Evolutionary conservation across 768 basidiomycete species (phyloP).

Genomic region (Termitomyces sp.): DNA sequence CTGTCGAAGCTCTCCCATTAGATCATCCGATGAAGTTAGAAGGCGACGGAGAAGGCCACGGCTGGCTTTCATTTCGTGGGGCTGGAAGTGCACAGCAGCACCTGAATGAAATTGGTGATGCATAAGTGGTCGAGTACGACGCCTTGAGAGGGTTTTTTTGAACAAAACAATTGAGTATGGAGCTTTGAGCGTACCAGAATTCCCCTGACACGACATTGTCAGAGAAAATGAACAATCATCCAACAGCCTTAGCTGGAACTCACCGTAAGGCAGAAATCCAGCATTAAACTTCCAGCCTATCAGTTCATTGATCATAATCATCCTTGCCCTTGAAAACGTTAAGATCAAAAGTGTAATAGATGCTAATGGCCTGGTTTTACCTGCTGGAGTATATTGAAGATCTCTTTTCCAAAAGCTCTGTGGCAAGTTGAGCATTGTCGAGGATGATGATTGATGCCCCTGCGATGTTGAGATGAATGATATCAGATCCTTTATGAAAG

Average conservation of each 20-base stretch:
- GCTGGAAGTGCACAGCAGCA: constrained; percentile 16
- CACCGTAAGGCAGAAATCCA: constrained; percentile 14
- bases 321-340: background rate
- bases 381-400: constrained; percentile 17
- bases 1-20: constrained; percentile 11
- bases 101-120: constrained; percentile 19
- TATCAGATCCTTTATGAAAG: constrained; percentile 9
- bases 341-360: no score
- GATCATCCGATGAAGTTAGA: constrained; percentile 14
- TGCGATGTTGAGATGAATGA: constrained; percentile 1
- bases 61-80: constrained; percentile 17
- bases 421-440: constrained; percentile 17
- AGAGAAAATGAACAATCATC: no score
- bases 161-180: background rate
- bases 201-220: background rate
- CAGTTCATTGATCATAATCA: constrained; percentile 19
- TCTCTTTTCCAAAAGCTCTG: constrained; percentile 21
- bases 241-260: background rate
- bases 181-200: background rate
- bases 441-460: constrained; percentile 20
- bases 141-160: constrained; percentile 10
- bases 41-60: constrained; percentile 19
- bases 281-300: constrained; percentile 18
- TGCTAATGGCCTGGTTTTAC: background rate
- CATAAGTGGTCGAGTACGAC: constrained; percentile 18